Conservation (phyloP, 805 yeast genomes). For the Yarrowia sp. region DNA sequence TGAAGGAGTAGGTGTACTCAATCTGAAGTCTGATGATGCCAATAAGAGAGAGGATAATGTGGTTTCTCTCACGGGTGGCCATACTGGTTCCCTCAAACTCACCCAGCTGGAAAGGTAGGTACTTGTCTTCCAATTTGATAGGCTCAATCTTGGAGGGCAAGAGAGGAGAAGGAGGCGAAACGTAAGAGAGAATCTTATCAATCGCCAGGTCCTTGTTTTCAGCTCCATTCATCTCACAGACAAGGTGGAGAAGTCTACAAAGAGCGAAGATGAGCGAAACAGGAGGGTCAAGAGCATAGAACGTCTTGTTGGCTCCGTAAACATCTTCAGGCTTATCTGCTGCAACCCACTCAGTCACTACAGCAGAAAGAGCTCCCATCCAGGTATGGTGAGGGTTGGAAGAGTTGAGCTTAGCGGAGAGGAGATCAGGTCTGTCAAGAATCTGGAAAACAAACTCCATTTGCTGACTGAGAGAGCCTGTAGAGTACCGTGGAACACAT, state of each 20-base stretch:
- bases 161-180: slow-evolving; percentile 11
- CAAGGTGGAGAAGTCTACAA: slow-evolving; percentile 9
- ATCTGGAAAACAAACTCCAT: slow-evolving; percentile 28
- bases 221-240: slow-evolving; percentile 29
- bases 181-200: neutral
- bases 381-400: slow-evolving; percentile 24
- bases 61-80: slow-evolving; percentile 19
- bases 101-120: slow-evolving; percentile 19
- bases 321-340: slow-evolving; percentile 4
- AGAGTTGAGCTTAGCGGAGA: neutral
- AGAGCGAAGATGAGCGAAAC: slow-evolving; percentile 21
- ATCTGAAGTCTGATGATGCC: slow-evolving; percentile 20
- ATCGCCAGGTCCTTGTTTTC: slow-evolving; percentile 12
- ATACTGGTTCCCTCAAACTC: slow-evolving; percentile 6
- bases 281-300: slow-evolving; percentile 9
- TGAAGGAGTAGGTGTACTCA: slow-evolving; percentile 22
- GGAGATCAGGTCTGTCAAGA: slow-evolving; percentile 16
- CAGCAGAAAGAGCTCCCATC: slow-evolving; percentile 27
- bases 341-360: slow-evolving; percentile 19
- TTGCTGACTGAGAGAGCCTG: neutral
- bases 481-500: slow-evolving; percentile 10
- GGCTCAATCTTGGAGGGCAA: slow-evolving; percentile 18
- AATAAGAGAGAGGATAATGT: slow-evolving; percentile 8
- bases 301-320: neutral
- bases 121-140: slow-evolving; percentile 12